These are phyloP conservation scores for Ceratocystis cubensis DNA, from an alignment of 2,329 filamentous ascomycete species.

Conservation along the genomic window DNA sequence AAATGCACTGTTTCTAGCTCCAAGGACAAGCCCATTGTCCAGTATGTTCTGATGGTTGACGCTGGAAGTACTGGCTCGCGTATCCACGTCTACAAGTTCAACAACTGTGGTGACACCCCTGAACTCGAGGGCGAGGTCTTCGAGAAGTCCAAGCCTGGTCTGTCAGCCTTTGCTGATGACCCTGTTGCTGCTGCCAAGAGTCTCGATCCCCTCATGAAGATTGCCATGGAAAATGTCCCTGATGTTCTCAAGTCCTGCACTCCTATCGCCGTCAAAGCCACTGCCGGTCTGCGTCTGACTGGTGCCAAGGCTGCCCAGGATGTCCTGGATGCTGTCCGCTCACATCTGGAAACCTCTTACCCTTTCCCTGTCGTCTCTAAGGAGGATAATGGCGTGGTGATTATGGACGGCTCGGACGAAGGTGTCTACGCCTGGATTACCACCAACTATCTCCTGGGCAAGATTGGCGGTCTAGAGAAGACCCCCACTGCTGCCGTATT, in stretches of 20 bases:
- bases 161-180: slow-evolving; percentile 80
- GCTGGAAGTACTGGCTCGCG: slow-evolving; percentile 94
- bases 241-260: slow-evolving; percentile 84
- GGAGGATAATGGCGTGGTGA: slow-evolving; percentile 76
- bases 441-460: slow-evolving; percentile 93
- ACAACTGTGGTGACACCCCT: slow-evolving; percentile 88
- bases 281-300: slow-evolving; percentile 79
- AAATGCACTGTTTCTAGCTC: slow-evolving; percentile 76
- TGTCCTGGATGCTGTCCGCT: slow-evolving; percentile 75
- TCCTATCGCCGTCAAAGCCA: slow-evolving; percentile 94
- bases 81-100: slow-evolving; percentile 95
- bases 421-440: slow-evolving; percentile 99
- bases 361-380: slow-evolving; percentile 87
- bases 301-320: slow-evolving; percentile 67
- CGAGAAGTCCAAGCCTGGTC: slow-evolving; percentile 77
- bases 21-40: slow-evolving; percentile 81
- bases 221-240: slow-evolving; percentile 72
- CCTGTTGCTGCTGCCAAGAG: slow-evolving; percentile 80
- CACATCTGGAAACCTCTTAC: slow-evolving; percentile 72
- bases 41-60: slow-evolving; percentile 98
- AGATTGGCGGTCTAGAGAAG: slow-evolving; percentile 86
- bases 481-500: slow-evolving; percentile 88
- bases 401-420: slow-evolving; percentile 96
- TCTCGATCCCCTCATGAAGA: slow-evolving; percentile 75
- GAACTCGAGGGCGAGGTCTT: slow-evolving; percentile 89